These are phyloP conservation scores for Grammothele lineata DNA, from an alignment of 768 basidiomycete genomes.

Conservation along the genomic window DNA sequence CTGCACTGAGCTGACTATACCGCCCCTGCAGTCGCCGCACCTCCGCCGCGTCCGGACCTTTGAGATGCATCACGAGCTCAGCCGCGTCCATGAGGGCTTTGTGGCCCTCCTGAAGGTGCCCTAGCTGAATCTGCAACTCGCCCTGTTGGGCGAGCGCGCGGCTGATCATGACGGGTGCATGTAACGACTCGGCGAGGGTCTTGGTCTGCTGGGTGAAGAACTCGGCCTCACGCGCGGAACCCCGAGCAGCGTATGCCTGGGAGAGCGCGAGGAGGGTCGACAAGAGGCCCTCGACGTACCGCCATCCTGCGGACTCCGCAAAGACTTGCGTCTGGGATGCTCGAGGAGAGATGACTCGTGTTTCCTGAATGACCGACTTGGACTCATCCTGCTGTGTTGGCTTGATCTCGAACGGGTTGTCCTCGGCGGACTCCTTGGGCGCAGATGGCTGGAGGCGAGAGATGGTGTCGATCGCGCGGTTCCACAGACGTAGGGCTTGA, in stretches of 20 bases:
- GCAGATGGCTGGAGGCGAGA: constrained; percentile 48
- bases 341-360: constrained; percentile 9
- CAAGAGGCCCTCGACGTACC: constrained; percentile 68
- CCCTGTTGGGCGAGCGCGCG: constrained; percentile 64
- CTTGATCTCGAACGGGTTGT: constrained; percentile 57
- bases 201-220: constrained; percentile 78
- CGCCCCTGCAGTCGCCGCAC: constrained; percentile 54
- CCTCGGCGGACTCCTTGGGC: constrained; percentile 24
- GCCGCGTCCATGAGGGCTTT: constrained; percentile 49
- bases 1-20: constrained; percentile 38
- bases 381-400: constrained; percentile 11
- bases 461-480: constrained; percentile 69
- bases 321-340: constrained; percentile 26
- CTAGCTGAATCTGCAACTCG: constrained; percentile 66
- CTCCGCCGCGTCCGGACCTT: constrained; percentile 56
- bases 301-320: constrained; percentile 67
- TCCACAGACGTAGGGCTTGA: constrained; percentile 76
- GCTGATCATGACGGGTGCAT: constrained; percentile 58
- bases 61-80: constrained; percentile 39
- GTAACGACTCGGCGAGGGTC: constrained; percentile 66
- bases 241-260: constrained; percentile 62
- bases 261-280: constrained; percentile 61
- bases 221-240: constrained; percentile 80
- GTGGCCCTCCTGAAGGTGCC: constrained; percentile 53
- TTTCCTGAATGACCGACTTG: constrained; percentile 1